Evolutionary conservation across 768 basidiomycete genomes (phyloP).

Genomic region (Tylopilus intermedius): DNA sequence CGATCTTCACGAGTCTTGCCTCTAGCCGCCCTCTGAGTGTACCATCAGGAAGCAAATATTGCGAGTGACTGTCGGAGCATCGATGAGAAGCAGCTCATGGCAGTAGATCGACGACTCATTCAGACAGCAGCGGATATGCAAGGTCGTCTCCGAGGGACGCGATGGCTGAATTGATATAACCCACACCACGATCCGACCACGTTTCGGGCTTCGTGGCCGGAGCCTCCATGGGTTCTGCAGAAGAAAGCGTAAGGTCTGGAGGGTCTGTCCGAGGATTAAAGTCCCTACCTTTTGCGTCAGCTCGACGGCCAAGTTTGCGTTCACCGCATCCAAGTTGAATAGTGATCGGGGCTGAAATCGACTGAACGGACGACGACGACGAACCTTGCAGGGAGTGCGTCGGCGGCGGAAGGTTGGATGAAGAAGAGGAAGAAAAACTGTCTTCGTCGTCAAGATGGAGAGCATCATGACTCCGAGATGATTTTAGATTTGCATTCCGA

Average conservation of each 20-base stretch:
- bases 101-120: background rate
- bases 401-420: background rate
- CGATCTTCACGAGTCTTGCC: conserved; percentile 6
- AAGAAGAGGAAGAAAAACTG: background rate
- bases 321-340: background rate
- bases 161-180: conserved; percentile 11
- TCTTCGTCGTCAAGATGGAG: background rate
- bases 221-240: background rate
- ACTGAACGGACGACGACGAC: background rate
- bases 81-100: background rate
- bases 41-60: conserved; percentile 15
- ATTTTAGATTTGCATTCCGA: background rate
- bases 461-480: background rate
- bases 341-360: background rate
- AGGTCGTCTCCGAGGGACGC: background rate
- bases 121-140: conserved; percentile 1
- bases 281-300: too few species aligned
- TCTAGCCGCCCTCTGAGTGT: conserved; percentile 19
- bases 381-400: background rate
- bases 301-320: too few species aligned
- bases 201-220: conserved; percentile 9
- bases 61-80: conserved; percentile 5
- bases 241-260: background rate
- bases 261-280: too few species aligned
- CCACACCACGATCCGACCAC: conserved; percentile 15